Conservation (phyloP, 2,329 filamentous ascomycete genomes). For the Elsinoe necatrix region DNA sequence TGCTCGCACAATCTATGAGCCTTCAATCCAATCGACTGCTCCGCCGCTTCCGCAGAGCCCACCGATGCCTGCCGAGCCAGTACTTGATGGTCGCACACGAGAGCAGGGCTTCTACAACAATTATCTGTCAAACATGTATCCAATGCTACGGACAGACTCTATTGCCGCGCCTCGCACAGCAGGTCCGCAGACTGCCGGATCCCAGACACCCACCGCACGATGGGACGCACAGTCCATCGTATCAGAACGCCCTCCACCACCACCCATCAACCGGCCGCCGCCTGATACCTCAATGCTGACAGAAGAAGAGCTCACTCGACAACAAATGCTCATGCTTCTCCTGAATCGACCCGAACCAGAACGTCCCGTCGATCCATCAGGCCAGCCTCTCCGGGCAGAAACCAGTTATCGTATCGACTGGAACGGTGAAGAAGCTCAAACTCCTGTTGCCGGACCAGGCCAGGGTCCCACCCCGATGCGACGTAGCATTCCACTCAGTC, state of each 20-base stretch:
- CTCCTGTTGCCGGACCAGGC: slow-evolving; percentile 10
- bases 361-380: slow-evolving; percentile 2
- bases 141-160: slow-evolving; percentile 19
- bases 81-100: slow-evolving; percentile 20
- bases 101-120: slow-evolving; percentile 34
- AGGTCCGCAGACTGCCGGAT: slow-evolving; percentile 12
- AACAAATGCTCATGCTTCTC: slow-evolving; percentile 44
- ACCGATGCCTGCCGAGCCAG: slow-evolving; percentile 23
- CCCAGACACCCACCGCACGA: slow-evolving; percentile 2
- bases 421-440: slow-evolving; percentile 14
- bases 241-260: slow-evolving; percentile 2
- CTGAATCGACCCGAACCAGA: slow-evolving; percentile 19
- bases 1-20: slow-evolving; percentile 1
- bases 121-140: slow-evolving; percentile 41
- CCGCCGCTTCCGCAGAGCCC: background rate
- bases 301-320: slow-evolving; percentile 43
- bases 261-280: slow-evolving; percentile 17
- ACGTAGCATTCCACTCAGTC: background rate
- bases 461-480: background rate
- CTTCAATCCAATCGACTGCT: background rate
- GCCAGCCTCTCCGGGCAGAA: slow-evolving; percentile 12
- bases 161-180: background rate
- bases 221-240: slow-evolving; percentile 9
- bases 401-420: slow-evolving; percentile 18
- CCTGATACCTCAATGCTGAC: slow-evolving; percentile 30